Percentiles rank a stretch among this genome's conserved stretches.
Evolutionary conservation across 2,329 filamentous ascomycete genomes (phyloP).

Genomic region (Thielaviopsis populi): DNA sequence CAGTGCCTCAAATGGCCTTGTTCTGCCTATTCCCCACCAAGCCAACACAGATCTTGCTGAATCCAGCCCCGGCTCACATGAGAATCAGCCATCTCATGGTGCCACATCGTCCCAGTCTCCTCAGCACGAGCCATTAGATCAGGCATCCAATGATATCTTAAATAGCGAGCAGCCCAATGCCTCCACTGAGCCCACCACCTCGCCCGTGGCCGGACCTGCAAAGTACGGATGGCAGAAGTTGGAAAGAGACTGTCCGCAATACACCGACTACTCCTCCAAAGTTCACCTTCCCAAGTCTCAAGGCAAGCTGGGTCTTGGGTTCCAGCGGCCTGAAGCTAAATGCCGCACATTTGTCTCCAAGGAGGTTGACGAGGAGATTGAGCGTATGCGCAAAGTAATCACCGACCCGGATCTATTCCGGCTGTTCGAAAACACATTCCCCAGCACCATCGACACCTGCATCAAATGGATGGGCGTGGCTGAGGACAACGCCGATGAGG

Average conservation of each 20-base stretch:
- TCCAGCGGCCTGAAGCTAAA: slow-evolving; percentile 56
- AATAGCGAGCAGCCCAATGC: not conserved
- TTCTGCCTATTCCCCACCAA: not conserved
- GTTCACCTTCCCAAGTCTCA: slow-evolving; percentile 55
- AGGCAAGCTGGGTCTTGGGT: slow-evolving; percentile 64
- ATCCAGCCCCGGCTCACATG: not conserved
- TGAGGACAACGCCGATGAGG: slow-evolving; percentile 35
- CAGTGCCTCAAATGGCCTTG: not conserved
- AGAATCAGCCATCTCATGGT: not conserved
- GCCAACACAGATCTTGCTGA: not conserved
- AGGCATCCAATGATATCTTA: not conserved
- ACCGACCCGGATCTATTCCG: slow-evolving; percentile 52
- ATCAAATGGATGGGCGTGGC: slow-evolving; percentile 58
- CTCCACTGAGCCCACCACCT: not conserved
- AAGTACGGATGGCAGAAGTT: slow-evolving; percentile 9
- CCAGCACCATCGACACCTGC: slow-evolving; percentile 71
- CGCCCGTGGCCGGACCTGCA: not conserved
- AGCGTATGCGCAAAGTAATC: slow-evolving; percentile 27
- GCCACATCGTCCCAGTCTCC: not conserved
- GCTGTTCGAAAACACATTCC: slow-evolving; percentile 71
- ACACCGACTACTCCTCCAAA: slow-evolving; percentile 11
- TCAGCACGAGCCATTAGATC: not conserved
- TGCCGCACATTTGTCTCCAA: slow-evolving; percentile 51
- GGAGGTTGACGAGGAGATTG: slow-evolving; percentile 15
- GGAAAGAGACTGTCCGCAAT: slow-evolving; percentile 10